phyloP scores from a whole-genome alignment of 805 yeast genomes.

The Kuraishia floccosa region DNA sequence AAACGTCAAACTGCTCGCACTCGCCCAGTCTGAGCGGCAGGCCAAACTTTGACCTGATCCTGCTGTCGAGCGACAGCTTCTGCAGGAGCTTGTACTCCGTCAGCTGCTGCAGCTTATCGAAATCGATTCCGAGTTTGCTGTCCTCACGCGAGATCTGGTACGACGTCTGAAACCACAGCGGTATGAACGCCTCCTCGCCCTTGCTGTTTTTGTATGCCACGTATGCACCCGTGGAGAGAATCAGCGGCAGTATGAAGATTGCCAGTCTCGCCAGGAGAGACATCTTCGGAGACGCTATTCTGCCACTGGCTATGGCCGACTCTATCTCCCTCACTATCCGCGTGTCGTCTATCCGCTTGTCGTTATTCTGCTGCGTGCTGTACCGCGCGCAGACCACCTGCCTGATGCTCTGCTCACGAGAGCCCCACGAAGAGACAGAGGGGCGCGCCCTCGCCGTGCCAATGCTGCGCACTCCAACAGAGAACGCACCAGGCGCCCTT shows the following conservation, averaged over 20 bases:
- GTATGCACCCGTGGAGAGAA: slow-evolving; percentile 13
- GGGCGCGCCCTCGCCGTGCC: too few relatives aligned
- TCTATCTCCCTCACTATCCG: slow-evolving; percentile 1
- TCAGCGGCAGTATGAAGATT: slow-evolving; percentile 10
- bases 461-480: too few relatives aligned
- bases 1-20: slow-evolving; percentile 16
- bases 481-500: too few relatives aligned
- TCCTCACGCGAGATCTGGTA: slow-evolving; percentile 13
- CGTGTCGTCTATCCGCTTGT: neutral
- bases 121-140: slow-evolving; percentile 15
- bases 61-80: slow-evolving; percentile 17
- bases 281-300: neutral
- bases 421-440: too few relatives aligned
- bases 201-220: slow-evolving; percentile 15
- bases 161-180: slow-evolving; percentile 15
- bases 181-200: slow-evolving; percentile 19
- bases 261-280: slow-evolving; percentile 10
- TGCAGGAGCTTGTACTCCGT: slow-evolving; percentile 13
- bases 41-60: slow-evolving; percentile 16
- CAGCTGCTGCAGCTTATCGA: slow-evolving; percentile 13
- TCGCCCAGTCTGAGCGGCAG: slow-evolving; percentile 18
- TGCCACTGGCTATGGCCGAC: neutral
- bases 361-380: neutral
- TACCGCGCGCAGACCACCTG: neutral
- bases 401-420: too few relatives aligned